Conservation (phyloP, 2,329 filamentous ascomycete genomes). For the Fusarium nygamai region DNA sequence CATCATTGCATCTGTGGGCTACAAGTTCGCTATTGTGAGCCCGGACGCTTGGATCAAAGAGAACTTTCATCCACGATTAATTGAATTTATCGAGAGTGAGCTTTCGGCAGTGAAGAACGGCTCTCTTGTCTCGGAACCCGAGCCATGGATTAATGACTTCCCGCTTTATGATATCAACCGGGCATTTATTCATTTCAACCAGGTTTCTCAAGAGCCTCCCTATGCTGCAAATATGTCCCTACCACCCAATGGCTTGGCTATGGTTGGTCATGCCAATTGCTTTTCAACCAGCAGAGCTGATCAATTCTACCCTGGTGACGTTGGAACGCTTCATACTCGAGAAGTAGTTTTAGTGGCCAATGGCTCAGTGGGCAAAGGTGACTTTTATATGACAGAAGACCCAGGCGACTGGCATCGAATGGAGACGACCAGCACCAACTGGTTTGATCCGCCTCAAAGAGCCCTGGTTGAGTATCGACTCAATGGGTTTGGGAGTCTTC, state of each 20-base stretch:
- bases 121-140: background rate
- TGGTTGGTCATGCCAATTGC: background rate
- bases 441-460: background rate
- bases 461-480: background rate
- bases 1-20: background rate
- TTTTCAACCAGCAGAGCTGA: background rate
- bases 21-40: constrained; percentile 4
- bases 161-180: background rate
- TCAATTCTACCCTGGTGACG: background rate
- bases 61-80: background rate
- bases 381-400: background rate
- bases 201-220: background rate
- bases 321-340: background rate
- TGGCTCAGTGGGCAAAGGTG: background rate
- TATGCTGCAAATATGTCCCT: background rate
- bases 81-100: background rate
- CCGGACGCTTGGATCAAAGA: background rate
- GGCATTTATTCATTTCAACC: background rate
- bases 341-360: background rate
- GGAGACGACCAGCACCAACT: background rate
- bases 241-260: background rate
- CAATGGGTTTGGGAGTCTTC: background rate
- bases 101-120: background rate
- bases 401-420: background rate
- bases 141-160: background rate